Evolutionary conservation across 2,329 filamentous ascomycete species (phyloP), one percentile per base, ranked within the genome.

Genomic region (Fusarium udum): DNA sequence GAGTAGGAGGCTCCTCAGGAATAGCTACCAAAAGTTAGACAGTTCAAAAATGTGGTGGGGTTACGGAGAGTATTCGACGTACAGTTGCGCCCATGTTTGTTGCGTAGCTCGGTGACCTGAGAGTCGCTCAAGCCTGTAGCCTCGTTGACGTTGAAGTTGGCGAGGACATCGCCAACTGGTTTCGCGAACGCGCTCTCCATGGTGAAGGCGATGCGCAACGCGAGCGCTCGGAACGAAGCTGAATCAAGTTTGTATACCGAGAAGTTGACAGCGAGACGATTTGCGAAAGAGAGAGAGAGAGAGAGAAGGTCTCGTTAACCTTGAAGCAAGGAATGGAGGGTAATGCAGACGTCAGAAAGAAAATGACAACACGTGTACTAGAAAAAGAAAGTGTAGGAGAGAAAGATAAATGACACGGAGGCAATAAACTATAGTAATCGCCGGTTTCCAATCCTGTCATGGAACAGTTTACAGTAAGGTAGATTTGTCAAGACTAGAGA

Each of bases 1-100:
- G 96, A 37, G 96, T 99, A 7, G 96, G 95, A 61, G 96, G 96
- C 75, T 99, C 96, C 85, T 99, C 96, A 51, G 88, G 84, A 71
- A 91, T 91, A 53, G 87, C 88, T 90, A 73, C 59, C 31, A 32
- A 26, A 61, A 56, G 58, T 73, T 55, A 78, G 72, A 45, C 51
- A 56, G 59, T 51, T 40, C 32, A 36, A 43, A 52, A 28, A 31
- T 32, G 42, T 36, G 48, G 67, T 55, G 70, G 69, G 73, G 71
- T 42, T 63, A 61, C 51, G 55, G 26, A 55, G 36, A 28, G 63
- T 37, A 18, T 59, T 32, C 42, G 39, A 80, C 88, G 70, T 84
- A 92, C 91, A 86, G 86, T 93, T 93, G 80, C 87, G 89, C 72
- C 91, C 91, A 79, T 92, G 82, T 82, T 90, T 91, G 57, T 83